A percentile compares a stretch with the other conserved stretches of the same genome.
Conservation (phyloP, 768 basidiomycete species). For the Russula sp. region DNA sequence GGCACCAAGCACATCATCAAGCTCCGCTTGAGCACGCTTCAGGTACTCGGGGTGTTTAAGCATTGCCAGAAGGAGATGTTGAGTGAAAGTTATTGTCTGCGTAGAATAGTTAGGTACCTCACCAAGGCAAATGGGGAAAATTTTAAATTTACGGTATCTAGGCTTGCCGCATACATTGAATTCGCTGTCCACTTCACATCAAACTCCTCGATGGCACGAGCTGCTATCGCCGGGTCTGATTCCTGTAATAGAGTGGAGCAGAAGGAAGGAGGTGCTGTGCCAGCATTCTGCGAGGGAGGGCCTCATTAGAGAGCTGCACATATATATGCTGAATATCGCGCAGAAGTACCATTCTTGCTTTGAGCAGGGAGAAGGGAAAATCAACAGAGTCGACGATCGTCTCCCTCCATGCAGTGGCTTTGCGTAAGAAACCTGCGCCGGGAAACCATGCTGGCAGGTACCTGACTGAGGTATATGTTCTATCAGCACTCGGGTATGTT, state of each 20-base stretch:
- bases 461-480: conserved; percentile 39
- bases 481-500: not conserved
- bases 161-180: conserved; percentile 68
- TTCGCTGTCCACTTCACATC: conserved; percentile 83
- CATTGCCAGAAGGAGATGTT: conserved; percentile 68
- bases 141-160: conserved; percentile 52
- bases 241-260: conserved; percentile 56
- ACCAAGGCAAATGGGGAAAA: conserved; percentile 18
- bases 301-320: conserved; percentile 36
- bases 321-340: conserved; percentile 40
- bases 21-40: conserved; percentile 54
- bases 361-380: conserved; percentile 56
- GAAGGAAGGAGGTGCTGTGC: conserved; percentile 43
- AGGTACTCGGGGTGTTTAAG: conserved; percentile 56
- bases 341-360: conserved; percentile 51
- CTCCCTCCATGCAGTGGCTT: conserved; percentile 59
- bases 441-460: conserved; percentile 65
- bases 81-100: conserved; percentile 54
- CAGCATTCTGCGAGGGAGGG: conserved; percentile 35
- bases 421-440: conserved; percentile 61
- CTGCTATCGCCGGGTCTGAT: conserved; percentile 35
- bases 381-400: conserved; percentile 65
- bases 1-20: conserved; percentile 56
- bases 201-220: conserved; percentile 46
- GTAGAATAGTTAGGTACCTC: conserved; percentile 10